Evolutionary conservation across 495 filamentous ascomycete species (phyloP).

Genomic region (Penicillium riverlandense): DNA sequence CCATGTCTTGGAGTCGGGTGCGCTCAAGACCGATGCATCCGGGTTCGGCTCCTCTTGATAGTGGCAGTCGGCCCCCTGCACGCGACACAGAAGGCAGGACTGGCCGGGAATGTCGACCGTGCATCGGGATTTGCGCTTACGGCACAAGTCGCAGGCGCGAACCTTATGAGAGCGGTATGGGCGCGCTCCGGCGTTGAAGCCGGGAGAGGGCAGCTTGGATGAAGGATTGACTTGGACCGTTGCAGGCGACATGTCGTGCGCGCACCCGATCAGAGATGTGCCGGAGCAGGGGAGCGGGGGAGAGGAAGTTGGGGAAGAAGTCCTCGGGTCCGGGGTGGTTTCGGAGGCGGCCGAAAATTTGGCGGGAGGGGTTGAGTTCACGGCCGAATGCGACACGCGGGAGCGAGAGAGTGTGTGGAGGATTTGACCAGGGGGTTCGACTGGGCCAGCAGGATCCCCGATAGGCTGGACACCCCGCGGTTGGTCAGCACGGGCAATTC

Average conservation of each 20-base stretch:
- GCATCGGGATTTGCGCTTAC: conserved; percentile 46
- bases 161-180: conserved; percentile 48
- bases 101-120: conserved; percentile 42
- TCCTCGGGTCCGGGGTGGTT: conserved; percentile 8
- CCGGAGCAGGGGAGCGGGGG: conserved; percentile 3
- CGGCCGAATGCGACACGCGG: conserved; percentile 14
- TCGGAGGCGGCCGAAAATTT: conserved; percentile 23
- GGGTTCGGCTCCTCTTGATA: conserved; percentile 34
- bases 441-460: background rate
- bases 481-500: no score
- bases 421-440: no score
- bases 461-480: background rate
- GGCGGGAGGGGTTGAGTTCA: conserved; percentile 19
- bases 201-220: conserved; percentile 32
- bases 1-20: conserved; percentile 23
- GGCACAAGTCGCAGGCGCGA: conserved; percentile 44
- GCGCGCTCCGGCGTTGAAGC: conserved; percentile 38
- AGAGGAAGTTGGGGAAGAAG: conserved; percentile 13
- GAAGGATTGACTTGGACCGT: conserved; percentile 24
- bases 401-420: background rate
- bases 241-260: conserved; percentile 34
- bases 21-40: conserved; percentile 19
- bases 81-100: conserved; percentile 42
- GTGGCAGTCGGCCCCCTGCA: conserved; percentile 42
- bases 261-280: conserved; percentile 10